A percentile compares a stretch with the other conserved stretches of the same genome.
Evolutionary conservation across 352 stramenopile genomes (phyloP).

Genomic region (Pythium biforme): DNA sequence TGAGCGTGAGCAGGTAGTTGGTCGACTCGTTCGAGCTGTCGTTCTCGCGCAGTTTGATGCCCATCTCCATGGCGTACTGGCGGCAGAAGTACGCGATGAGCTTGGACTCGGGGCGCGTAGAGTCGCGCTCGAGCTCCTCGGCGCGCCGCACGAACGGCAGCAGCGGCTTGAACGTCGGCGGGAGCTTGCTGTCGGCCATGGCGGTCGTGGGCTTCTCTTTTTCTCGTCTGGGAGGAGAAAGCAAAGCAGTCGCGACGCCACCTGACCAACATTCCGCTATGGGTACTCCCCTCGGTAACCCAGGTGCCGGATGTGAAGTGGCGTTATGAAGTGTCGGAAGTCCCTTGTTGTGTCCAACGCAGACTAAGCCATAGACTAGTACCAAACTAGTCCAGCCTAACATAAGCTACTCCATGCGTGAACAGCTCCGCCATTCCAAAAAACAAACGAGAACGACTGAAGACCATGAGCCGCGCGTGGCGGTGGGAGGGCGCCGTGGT

Average conservation of each 20-base stretch:
- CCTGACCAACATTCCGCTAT: constrained; percentile 29
- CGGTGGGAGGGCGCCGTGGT: constrained; percentile 23
- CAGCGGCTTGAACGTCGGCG: constrained; percentile 92
- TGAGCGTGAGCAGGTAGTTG: constrained; percentile 86
- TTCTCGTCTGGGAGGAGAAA: background rate
- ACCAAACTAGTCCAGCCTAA: background rate
- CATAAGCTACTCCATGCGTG: background rate
- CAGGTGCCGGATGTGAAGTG: constrained; percentile 16
- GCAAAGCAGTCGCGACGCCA: background rate
- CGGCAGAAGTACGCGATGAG: constrained; percentile 95
- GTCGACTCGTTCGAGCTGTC: constrained; percentile 79
- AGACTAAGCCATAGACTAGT: background rate
- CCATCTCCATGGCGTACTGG: constrained; percentile 87
- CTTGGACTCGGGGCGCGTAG: constrained; percentile 88
- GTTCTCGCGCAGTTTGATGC: constrained; percentile 85
- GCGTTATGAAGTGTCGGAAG: constrained; percentile 17
- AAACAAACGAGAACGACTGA: background rate
- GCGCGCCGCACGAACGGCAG: constrained; percentile 92
- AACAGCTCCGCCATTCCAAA: background rate
- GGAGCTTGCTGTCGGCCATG: constrained; percentile 81
- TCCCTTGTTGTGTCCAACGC: background rate
- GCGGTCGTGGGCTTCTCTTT: background rate
- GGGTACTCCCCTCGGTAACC: constrained; percentile 2
- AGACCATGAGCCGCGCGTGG: constrained; percentile 19
- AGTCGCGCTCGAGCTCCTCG: constrained; percentile 94